A percentile compares a stretch with the other conserved stretches of the same genome.
phyloP scores from a whole-genome alignment of 1,139 yeast species.

The Magnusiomyces clavatus region DNA sequence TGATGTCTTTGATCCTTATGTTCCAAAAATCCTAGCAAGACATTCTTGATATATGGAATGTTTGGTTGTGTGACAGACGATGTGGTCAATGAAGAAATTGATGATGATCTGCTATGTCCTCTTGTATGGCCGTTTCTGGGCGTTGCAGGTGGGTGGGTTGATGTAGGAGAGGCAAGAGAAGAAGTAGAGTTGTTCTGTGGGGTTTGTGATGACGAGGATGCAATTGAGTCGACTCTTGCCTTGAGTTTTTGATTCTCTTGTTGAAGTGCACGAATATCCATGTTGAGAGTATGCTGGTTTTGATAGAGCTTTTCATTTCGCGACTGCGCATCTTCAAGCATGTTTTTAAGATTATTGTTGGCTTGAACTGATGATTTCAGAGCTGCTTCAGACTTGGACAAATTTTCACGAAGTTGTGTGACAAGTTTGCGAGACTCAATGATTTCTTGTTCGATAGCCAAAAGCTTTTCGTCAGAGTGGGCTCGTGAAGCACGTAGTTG shows the following conservation, averaged over 20 bases:
- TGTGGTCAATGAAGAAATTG: neutral
- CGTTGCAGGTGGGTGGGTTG: neutral
- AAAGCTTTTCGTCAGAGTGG: slow-evolving; percentile 23
- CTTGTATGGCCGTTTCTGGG: too few species aligned
- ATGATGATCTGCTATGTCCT: slow-evolving; percentile 4
- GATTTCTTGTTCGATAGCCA: slow-evolving; percentile 25
- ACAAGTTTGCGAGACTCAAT: slow-evolving; percentile 22
- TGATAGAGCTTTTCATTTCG: slow-evolving; percentile 10
- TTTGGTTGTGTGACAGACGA: slow-evolving; percentile 28
- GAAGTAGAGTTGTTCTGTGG: slow-evolving; percentile 1
- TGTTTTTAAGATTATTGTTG: slow-evolving; percentile 7
- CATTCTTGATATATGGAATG: slow-evolving; percentile 78
- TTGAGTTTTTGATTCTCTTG: slow-evolving; percentile 9
- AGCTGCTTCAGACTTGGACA: slow-evolving; percentile 25
- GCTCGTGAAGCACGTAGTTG: slow-evolving; percentile 22
- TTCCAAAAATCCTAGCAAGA: slow-evolving; percentile 78
- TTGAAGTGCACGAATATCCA: slow-evolving; percentile 11
- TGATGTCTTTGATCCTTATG: slow-evolving; percentile 86
- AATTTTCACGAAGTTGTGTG: slow-evolving; percentile 21
- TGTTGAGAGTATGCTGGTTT: slow-evolving; percentile 12
- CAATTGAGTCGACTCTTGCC: neutral
- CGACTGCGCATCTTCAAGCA: slow-evolving; percentile 12
- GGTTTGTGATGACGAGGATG: neutral
- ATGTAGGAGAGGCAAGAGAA: slow-evolving; percentile 1
- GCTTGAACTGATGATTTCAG: slow-evolving; percentile 10